These are phyloP conservation scores for Gaultheria prostrata DNA, from an alignment of 148 eudicot species.

Conservation along the genomic window DNA sequence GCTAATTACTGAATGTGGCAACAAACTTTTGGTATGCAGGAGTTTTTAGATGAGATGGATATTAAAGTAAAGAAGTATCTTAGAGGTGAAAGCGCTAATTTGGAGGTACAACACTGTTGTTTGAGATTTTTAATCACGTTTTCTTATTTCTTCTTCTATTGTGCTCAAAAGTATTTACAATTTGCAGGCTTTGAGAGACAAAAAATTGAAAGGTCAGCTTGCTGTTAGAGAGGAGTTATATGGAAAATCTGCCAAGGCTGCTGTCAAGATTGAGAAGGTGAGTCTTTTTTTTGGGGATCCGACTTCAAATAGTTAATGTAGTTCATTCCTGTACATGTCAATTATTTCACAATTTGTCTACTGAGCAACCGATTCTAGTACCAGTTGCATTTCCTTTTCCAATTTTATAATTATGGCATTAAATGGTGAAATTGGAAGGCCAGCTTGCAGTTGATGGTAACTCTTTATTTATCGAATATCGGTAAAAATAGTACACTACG, in stretches of 20 bases:
- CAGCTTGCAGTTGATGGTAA: not conserved
- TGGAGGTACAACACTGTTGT: constrained; percentile 46
- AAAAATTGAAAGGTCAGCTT: constrained; percentile 86
- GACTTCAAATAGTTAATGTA: not conserved
- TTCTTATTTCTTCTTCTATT: constrained; percentile 8
- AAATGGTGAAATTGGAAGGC: not conserved
- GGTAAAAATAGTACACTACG: not conserved
- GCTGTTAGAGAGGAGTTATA: constrained; percentile 55
- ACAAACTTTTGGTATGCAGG: constrained; percentile 32
- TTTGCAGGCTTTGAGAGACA: constrained; percentile 66
- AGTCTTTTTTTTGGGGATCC: constrained; percentile 3
- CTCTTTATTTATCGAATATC: not conserved
- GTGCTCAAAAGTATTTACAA: not conserved
- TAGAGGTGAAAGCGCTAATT: constrained; percentile 69
- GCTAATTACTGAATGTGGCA: not conserved
- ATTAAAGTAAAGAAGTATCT: constrained; percentile 60
- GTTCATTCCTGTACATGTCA: not conserved
- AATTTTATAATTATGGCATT: too few relatives aligned
- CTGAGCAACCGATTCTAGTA: not conserved
- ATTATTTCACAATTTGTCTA: not conserved
- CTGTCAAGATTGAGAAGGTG: constrained; percentile 86
- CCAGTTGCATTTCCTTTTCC: not conserved
- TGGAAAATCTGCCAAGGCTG: constrained; percentile 71
- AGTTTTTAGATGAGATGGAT: constrained; percentile 46
- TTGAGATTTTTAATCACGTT: not conserved